Evolutionary conservation across 192 early-diverging fungal genomes (phyloP).

Genomic region (Martensiomyces pterosporus): DNA sequence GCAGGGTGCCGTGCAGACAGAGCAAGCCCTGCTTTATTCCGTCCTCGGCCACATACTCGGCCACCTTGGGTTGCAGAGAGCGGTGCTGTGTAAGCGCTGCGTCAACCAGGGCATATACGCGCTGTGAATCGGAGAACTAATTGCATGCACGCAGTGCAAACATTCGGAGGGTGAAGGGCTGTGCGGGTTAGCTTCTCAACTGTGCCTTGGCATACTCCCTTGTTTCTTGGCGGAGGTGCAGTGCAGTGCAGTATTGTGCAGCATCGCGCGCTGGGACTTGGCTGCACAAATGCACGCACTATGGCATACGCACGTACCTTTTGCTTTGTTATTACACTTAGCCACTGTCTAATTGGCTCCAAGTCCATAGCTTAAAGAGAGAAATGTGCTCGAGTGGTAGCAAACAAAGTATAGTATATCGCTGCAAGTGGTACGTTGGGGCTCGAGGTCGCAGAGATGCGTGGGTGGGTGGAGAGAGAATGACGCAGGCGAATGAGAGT

Average conservation of each 20-base stretch:
- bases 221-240: too few relatives aligned
- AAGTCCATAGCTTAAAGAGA: conserved; percentile 10
- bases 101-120: conserved; percentile 23
- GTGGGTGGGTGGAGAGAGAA: too few relatives aligned
- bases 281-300: too few relatives aligned
- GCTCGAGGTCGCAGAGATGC: too few relatives aligned
- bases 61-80: conserved; percentile 31
- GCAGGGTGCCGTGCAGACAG: conserved; percentile 83
- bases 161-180: too few relatives aligned
- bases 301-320: conserved; percentile 31
- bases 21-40: conserved; percentile 57
- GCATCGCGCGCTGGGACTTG: too few relatives aligned
- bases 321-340: conserved; percentile 35
- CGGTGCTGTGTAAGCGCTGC: conserved; percentile 26
- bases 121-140: conserved; percentile 38
- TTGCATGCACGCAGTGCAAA: neutral
- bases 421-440: neutral
- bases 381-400: too few relatives aligned
- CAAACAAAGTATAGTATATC: too few relatives aligned
- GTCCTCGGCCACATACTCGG: conserved; percentile 40
- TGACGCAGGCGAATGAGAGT: too few relatives aligned
- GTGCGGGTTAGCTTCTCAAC: too few relatives aligned
- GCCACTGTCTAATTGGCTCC: conserved; percentile 35
- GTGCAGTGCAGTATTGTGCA: too few relatives aligned
- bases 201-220: too few relatives aligned